These are phyloP conservation scores for Alternaria triticimaculans DNA, from an alignment of 2,329 filamentous ascomycete genomes.

Conservation along the genomic window DNA sequence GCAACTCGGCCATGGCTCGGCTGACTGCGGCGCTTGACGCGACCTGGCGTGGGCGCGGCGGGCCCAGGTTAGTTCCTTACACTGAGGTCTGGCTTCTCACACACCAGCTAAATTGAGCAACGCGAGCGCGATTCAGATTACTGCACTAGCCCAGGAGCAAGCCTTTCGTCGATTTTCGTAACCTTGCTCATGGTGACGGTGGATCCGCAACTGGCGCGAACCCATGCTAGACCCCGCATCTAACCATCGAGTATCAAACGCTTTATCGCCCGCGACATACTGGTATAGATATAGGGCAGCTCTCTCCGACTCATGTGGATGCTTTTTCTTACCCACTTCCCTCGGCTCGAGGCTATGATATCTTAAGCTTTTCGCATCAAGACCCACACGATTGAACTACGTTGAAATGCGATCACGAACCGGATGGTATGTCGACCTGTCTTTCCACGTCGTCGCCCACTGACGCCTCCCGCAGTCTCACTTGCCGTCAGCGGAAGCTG, in stretches of 20 bases:
- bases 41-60: slow-evolving; percentile 17
- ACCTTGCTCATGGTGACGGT: slow-evolving; percentile 35
- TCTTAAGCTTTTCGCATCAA: slow-evolving; percentile 14
- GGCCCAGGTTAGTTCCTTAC: slow-evolving; percentile 23
- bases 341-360: slow-evolving; percentile 26
- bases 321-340: slow-evolving; percentile 30
- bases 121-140: slow-evolving; percentile 37
- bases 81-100: slow-evolving; percentile 20
- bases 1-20: slow-evolving; percentile 40
- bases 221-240: slow-evolving; percentile 46
- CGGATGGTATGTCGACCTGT: slow-evolving; percentile 43
- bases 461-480: slow-evolving; percentile 44
- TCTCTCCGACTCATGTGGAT: slow-evolving; percentile 32
- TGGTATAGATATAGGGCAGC: slow-evolving; percentile 41
- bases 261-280: slow-evolving; percentile 31
- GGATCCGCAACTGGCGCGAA: slow-evolving; percentile 42
- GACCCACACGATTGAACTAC: slow-evolving; percentile 22
- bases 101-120: slow-evolving; percentile 40
- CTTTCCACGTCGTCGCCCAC: slow-evolving; percentile 4
- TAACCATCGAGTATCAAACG: slow-evolving; percentile 28
- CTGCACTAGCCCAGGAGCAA: slow-evolving; percentile 36
- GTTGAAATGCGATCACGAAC: slow-evolving; percentile 49
- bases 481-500: slow-evolving; percentile 66
- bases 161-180: slow-evolving; percentile 29
- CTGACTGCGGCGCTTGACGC: slow-evolving; percentile 34